Base-by-base conservation (phyloP, 2,329 filamentous ascomycete species). In the Alternaria angustiovoidea region DNA sequence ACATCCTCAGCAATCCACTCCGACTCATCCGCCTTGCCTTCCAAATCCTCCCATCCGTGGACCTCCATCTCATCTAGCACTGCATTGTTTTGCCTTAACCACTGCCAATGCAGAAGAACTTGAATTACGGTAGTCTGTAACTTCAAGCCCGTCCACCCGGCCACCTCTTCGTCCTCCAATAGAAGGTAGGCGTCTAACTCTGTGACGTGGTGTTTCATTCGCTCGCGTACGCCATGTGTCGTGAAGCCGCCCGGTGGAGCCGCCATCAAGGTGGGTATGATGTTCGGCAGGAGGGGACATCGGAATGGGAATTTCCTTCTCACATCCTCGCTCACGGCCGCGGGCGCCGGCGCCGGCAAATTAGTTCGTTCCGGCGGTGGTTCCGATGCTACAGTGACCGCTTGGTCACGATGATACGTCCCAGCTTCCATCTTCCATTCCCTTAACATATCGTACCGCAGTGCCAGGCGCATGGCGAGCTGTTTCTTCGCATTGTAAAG, bases 181-280 rank as follows among this genome's bases (percentile, higher is more conserved):
- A 76, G 7, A 6, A 76, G 46, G 41, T 66, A 66, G 3, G 38
- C 22, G 30, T 76, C 74, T 24, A 76, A 42, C 1, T 54, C 65
- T 1, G 72, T 75, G n/a, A 72, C 54, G 39, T 74, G 71, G 30
- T 76, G 74, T 41, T 65, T 68, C 74, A 76, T 75, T 20, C 68
- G 58, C 26, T 73, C 71, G 11, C 58, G 38, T 8, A 72, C 60
- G 4, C 57, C 67, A 18, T 64, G 55, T 8, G 68, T 71, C 5
- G 38, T 48, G 22, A 55, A 75, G 0, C 68, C 70, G 0, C 58
- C 59, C 0, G 12, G 0, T 3, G 70, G 70, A 16, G 65, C 66
- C 2, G 63, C 64, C 20, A 75, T 68, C 5, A 76, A 42, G 11
- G 72, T 75, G 0, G 73, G 30, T 28, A 68, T 48, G 1, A 76